These are phyloP conservation scores for Holtermanniella nyarrowii DNA, from an alignment of 768 basidiomycete species.

Conservation along the genomic window DNA sequence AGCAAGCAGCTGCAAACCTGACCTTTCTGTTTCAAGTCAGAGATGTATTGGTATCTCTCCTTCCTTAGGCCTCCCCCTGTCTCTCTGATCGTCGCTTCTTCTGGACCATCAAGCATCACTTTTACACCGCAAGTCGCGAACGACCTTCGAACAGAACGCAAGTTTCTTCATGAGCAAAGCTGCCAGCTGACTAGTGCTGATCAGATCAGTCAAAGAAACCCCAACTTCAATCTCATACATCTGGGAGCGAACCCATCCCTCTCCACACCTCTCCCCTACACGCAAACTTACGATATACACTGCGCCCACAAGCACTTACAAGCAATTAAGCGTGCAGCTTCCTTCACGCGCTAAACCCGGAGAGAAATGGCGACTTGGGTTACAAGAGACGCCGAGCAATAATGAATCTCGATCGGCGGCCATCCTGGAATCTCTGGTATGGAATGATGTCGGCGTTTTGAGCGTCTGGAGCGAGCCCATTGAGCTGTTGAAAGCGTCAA, in stretches of 20 bases:
- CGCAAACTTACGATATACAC: slow-evolving; percentile 64
- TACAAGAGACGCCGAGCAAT: slow-evolving; percentile 40
- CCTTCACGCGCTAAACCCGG: slow-evolving; percentile 51
- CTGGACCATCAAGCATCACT: slow-evolving; percentile 40
- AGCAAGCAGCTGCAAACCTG: too few species aligned
- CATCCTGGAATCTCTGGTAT: not conserved
- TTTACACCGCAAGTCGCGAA: slow-evolving; percentile 81
- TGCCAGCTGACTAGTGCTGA: too few species aligned
- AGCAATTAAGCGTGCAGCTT: slow-evolving; percentile 57
- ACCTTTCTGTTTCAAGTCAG: too few species aligned
- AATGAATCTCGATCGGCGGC: slow-evolving; percentile 2
- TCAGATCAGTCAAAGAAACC: slow-evolving; percentile 41
- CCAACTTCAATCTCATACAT: slow-evolving; percentile 59
- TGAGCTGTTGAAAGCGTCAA: slow-evolving; percentile 9
- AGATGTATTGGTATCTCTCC: slow-evolving; percentile 83
- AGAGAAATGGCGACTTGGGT: slow-evolving; percentile 57
- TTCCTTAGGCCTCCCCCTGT: slow-evolving; percentile 77
- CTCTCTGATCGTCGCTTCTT: slow-evolving; percentile 38
- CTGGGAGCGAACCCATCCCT: slow-evolving; percentile 46
- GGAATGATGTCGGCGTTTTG: slow-evolving; percentile 5
- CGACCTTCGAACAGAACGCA: slow-evolving; percentile 71
- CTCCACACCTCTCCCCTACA: slow-evolving; percentile 14
- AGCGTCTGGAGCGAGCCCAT: slow-evolving; percentile 37
- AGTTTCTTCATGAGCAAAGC: slow-evolving; percentile 2
- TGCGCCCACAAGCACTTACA: slow-evolving; percentile 57